Evolutionary conservation across 2,329 filamentous ascomycete genomes (phyloP), one percentile per base, ranked within the genome.

Genomic region (Fusarium sp.): DNA sequence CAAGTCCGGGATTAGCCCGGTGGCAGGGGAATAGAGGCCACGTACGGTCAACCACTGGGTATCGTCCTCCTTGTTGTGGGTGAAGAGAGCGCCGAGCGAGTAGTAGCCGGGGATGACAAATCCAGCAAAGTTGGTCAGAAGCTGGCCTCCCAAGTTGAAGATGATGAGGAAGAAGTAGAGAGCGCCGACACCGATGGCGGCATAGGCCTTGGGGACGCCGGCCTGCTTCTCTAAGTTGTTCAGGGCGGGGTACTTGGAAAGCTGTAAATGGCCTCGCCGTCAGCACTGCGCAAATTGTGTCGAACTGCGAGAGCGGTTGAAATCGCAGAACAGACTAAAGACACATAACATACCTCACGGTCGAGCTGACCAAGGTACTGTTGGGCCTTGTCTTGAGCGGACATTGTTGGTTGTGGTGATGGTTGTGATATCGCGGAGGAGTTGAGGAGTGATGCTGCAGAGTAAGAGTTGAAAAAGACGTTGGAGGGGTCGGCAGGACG

Each of bases 151-250:
- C 67, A 95, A 90, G 85, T 96, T 96, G 85, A 96, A 93, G 81
- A 95, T 88, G 80, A 95, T 91, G 71, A 95, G 87, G 83, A 94
- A 92, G 81, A 95, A 92, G 84, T 96, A 96, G 68, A 93, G 86
- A 47, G 88, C 88, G 59, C 79, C 89, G 56, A 92, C 75, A 71
- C 91, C 92, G 70, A 94, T 88, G 74, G 91, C 85, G 67, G 87
- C 89, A 77, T 96, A 95, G 73, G 91, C 89, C 84, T 96, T 96
- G 75, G 92, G 92, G 46, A 95, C 85, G 56, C 86, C 88, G 66
- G 89, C 90, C 79, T 91, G 88, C 85, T 89, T 91, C 86, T 96
- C 92, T 73, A 95, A 85, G 81, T 94, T 92, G 85, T 88, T 90
- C 76, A 95, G 86, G 73, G 85, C 79, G 71, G 90, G 90, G 82